Evolutionary conservation across 2,329 filamentous ascomycete species (phyloP), one percentile per base, ranked within the genome.

Genomic region (Pseudogymnoascus sp.): DNA sequence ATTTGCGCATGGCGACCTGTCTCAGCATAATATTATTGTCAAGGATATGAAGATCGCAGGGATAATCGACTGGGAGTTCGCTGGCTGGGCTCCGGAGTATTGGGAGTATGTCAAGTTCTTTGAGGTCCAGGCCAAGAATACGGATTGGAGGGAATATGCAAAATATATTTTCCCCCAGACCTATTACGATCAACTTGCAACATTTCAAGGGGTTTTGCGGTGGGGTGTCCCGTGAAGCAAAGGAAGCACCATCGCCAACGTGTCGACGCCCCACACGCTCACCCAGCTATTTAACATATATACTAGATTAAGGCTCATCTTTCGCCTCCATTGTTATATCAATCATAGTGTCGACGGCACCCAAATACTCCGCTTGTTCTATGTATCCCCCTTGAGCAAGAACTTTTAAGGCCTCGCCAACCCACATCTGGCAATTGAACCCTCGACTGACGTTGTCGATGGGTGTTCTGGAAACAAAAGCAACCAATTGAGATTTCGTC

Each of bases 1-100:
- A 1, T 78, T 84, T 64, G 80, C 80, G 1, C 81, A 84, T 71
- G 77, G 77, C 2, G 82, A 85, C 68, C 72, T 85, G 10, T 73
- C 72, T 8, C 75, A 74, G 2, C 66, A 76, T 2, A 82, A 82
- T 62, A 79, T 82, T 31, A 64, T 82, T 3, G 71, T 76, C 2
- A 65, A 70, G 1, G 75, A 73, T 2, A 75, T 75, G 14, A 69
- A 61, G 59, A 53, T 66, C 22, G 59, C 59, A 43, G 65, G 22
- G 11, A 22, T 66, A 6, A 31, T 66, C 28, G 65, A 66, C 61
- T 65, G 65, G 65, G 65, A 66, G 43, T 61, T 33, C 14, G 28
- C 14, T 28, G 65, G 65, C 22, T 66, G 56, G 60, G 59, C 19
- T 35, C 65, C 65, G 16, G 65, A 65, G 41, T 65, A 63, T 61